These are phyloP conservation scores for Protomyces lactucae-debilis DNA, from an alignment of 1,139 yeast genomes.

Conservation along the genomic window DNA sequence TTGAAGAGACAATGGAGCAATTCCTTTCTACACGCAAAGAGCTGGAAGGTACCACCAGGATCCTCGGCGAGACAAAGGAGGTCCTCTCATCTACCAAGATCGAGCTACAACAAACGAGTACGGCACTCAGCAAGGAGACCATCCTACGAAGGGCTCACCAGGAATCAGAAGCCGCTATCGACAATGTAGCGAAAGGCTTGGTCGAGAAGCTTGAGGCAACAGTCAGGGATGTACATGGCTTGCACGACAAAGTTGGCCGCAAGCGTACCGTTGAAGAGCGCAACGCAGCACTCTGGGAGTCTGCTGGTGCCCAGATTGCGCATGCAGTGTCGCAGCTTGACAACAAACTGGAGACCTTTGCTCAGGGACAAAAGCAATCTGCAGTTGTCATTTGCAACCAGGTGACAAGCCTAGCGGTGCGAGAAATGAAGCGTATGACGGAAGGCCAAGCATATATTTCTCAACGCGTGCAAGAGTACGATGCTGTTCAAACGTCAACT, in stretches of 20 bases:
- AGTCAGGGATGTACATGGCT: slow-evolving; percentile 34
- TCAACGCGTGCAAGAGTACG: slow-evolving; percentile 29
- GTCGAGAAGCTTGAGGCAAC: slow-evolving; percentile 37
- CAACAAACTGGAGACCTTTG: slow-evolving; percentile 20
- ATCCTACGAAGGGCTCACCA: slow-evolving; percentile 38
- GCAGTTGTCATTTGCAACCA: slow-evolving; percentile 9
- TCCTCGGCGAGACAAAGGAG: slow-evolving; percentile 33
- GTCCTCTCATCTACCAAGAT: slow-evolving; percentile 33
- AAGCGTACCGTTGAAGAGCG: slow-evolving; percentile 31
- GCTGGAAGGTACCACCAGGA: slow-evolving; percentile 34
- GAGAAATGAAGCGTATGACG: slow-evolving; percentile 31
- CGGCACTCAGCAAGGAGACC: slow-evolving; percentile 35
- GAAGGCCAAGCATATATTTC: slow-evolving; percentile 31
- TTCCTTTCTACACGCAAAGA: slow-evolving; percentile 36
- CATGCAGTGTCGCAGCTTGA: slow-evolving; percentile 30
- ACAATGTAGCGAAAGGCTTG: slow-evolving; percentile 36
- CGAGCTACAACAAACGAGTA: slow-evolving; percentile 29
- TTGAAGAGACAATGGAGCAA: slow-evolving; percentile 36
- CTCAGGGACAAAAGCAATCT: not conserved
- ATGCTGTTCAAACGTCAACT: slow-evolving; percentile 25
- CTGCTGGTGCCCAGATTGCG: slow-evolving; percentile 29
- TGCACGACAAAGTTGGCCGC: slow-evolving; percentile 35
- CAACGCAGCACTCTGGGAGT: slow-evolving; percentile 31
- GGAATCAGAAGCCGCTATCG: slow-evolving; percentile 37
- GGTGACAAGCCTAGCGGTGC: slow-evolving; percentile 28